Evolutionary conservation across 179 eudicot species (phyloP), one percentile per base, ranked within the genome.

Genomic region (Drosera spatulata): DNA sequence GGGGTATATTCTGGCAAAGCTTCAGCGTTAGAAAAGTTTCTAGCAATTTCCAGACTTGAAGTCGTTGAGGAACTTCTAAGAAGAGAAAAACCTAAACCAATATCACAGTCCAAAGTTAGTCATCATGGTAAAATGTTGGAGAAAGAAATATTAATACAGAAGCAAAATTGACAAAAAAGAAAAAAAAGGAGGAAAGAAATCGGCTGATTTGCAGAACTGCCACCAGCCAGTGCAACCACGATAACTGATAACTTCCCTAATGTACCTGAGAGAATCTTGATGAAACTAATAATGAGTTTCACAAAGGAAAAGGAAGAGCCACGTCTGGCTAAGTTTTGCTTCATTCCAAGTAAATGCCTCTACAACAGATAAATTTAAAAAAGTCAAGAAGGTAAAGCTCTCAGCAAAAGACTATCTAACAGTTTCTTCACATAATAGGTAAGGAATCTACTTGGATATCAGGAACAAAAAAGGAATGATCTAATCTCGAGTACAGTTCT

Each of bases 221-320:
- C 33, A 22, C 33, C 12, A 7, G n/a, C 12, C 52, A 49, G 12
- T 6, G n/a, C 52, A 49, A 14, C 10, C 41, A 66, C n/a, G 7
- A 40, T 13, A 53, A 56, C 33, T 0, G 48, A 4, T 49, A 41
- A 11, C 42, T n/a, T 40, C 43, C 52, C 49, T 61, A 46, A 55
- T 15, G 42, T 82, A 93, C 99, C 97, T 69, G 99, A 93, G 48
- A 93, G 88, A 71, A 93, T 77, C 78, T 86, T 83, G 69, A 83
- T 85, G 70, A 85, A 76, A 65, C 78, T 85, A 62, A 85, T 69
- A 62, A 86, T 71, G 50, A 93, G 84, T 61, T 80, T 82, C 37
- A 77, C 79, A 58, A 84, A 86, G 56, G 87, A 77, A 51, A 78
- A 72, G 9, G 94, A 80, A 56, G 83, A 69, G 13, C 78, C 68